phyloP scores from a whole-genome alignment of 768 basidiomycete genomes.

The Boletus reticulatus region DNA sequence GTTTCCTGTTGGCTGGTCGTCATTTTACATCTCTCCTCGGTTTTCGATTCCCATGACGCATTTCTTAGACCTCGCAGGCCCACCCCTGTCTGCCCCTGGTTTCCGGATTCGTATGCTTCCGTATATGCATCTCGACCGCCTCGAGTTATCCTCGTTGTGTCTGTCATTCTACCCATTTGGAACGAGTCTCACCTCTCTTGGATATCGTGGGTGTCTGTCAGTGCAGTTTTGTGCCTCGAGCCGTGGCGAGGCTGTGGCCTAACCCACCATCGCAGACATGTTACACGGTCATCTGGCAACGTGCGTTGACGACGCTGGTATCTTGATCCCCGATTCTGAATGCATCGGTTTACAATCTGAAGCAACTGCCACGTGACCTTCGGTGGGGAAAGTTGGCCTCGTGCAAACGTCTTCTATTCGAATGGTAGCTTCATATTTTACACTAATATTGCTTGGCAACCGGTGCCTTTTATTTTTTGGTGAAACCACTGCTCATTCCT shows the following conservation, averaged over 20 bases:
- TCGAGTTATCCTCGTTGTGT: slow-evolving; percentile 23
- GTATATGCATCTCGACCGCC: slow-evolving; percentile 5
- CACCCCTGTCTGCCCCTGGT: background rate
- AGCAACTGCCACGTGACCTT: slow-evolving; percentile 8
- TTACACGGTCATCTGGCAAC: background rate
- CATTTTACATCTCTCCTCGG: slow-evolving; percentile 7
- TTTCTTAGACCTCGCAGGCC: background rate
- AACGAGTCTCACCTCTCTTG: slow-evolving; percentile 8
- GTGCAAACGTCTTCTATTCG: background rate
- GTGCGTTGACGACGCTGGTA: background rate
- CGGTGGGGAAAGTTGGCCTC: background rate
- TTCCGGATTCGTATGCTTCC: slow-evolving; percentile 1
- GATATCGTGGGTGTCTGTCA: slow-evolving; percentile 1
- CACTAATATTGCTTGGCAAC: background rate
- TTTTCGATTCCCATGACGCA: slow-evolving; percentile 6
- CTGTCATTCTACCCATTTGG: background rate
- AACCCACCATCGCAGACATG: background rate
- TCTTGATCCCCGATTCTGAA: background rate
- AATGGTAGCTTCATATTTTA: background rate
- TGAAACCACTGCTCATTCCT: background rate
- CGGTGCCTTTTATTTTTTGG: background rate
- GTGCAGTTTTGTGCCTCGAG: background rate
- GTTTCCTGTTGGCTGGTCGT: slow-evolving; percentile 20
- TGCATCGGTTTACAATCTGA: slow-evolving; percentile 3
- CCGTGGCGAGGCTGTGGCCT: background rate